Percentiles rank a stretch among this genome's conserved stretches.
These are phyloP conservation scores for Coleophoma crateriformis DNA, from an alignment of 2,329 filamentous ascomycete species.

Conservation along the genomic window DNA sequence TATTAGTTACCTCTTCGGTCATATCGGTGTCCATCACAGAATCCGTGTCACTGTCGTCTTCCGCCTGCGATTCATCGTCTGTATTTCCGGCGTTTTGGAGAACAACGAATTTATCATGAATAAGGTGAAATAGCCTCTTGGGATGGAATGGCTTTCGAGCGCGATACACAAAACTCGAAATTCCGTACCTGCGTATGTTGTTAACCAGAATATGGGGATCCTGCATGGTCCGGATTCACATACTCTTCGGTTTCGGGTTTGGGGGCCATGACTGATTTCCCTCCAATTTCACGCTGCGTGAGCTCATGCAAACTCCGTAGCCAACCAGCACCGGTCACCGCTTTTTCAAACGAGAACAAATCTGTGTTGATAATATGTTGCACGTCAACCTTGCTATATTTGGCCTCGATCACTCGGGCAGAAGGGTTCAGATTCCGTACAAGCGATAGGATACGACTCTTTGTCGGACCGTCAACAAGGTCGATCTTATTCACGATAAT, in stretches of 20 bases:
- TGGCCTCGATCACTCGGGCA: conserved; percentile 58
- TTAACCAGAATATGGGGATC: conserved; percentile 1
- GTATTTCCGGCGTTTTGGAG: conserved; percentile 24
- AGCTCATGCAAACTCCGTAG: conserved; percentile 64
- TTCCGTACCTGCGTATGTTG: conserved; percentile 45
- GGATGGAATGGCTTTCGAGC: conserved; percentile 46
- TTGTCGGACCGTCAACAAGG: conserved; percentile 29
- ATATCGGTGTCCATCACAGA: conserved; percentile 22
- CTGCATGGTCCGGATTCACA: conserved; percentile 9
- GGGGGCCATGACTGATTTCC: conserved; percentile 50
- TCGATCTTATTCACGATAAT: conserved; percentile 63
- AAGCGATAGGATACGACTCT: conserved; percentile 43
- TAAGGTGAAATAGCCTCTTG: conserved; percentile 30
- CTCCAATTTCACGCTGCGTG: conserved; percentile 52
- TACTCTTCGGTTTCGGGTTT: conserved; percentile 67
- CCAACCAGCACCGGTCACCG: conserved; percentile 63
- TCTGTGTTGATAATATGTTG: conserved; percentile 60
- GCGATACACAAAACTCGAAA: conserved; percentile 65
- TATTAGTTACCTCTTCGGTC: conserved; percentile 11
- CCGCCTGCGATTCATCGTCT: conserved; percentile 24
- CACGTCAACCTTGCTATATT: conserved; percentile 49
- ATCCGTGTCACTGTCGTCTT: conserved; percentile 21
- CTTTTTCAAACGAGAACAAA: conserved; percentile 58
- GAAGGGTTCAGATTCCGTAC: conserved; percentile 59
- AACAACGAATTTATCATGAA: conserved; percentile 38